Evolutionary conservation across 2,329 filamentous ascomycete species (phyloP).

Genomic region (Fusarium annulatum): DNA sequence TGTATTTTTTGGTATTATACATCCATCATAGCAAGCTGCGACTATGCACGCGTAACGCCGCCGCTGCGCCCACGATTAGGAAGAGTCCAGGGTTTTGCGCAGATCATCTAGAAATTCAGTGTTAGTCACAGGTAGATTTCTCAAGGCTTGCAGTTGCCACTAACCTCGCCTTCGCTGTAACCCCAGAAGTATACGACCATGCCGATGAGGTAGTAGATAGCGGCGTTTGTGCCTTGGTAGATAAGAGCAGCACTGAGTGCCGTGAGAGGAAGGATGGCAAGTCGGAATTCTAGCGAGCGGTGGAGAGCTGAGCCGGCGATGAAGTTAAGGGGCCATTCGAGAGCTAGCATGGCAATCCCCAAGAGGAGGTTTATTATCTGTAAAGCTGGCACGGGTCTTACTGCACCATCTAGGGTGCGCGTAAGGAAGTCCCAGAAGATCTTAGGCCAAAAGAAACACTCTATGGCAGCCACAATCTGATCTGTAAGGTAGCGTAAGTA

Average conservation of each 20-base stretch:
- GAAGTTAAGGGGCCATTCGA: constrained; percentile 89
- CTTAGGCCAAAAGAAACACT: constrained; percentile 98
- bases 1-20: constrained; percentile 31
- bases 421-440: constrained; percentile 98
- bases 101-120: constrained; percentile 66
- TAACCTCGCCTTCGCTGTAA: constrained; percentile 95
- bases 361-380: constrained; percentile 91
- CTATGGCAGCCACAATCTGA: constrained; percentile 84
- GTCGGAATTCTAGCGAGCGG: constrained; percentile 85
- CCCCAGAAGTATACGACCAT: constrained; percentile 95
- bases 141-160: constrained; percentile 43
- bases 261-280: constrained; percentile 84
- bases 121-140: constrained; percentile 8
- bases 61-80: constrained; percentile 62
- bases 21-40: constrained; percentile 13
- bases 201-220: constrained; percentile 89
- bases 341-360: constrained; percentile 80
- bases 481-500: constrained; percentile 65
- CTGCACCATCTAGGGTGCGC: constrained; percentile 85
- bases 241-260: constrained; percentile 79
- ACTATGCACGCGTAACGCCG: constrained; percentile 37
- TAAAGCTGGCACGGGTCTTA: constrained; percentile 87
- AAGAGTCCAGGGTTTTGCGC: constrained; percentile 76
- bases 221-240: constrained; percentile 93
- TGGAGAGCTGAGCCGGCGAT: constrained; percentile 83